phyloP scores from a whole-genome alignment of 2,329 filamentous ascomycete species.

The Teratosphaeria viscida region DNA sequence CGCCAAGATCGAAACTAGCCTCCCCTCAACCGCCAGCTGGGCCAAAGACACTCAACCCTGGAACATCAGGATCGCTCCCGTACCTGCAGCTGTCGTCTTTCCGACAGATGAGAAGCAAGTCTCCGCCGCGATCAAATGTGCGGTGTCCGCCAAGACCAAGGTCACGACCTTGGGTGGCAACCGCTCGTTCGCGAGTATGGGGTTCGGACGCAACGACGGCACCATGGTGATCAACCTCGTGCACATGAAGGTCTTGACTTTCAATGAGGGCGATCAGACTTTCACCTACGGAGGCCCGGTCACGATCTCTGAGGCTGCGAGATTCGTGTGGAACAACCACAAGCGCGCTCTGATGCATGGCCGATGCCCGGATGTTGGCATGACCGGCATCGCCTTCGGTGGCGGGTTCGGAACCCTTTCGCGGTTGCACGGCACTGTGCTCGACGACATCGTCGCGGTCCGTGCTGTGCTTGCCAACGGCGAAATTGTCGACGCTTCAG shows the following conservation, averaged over 20 bases:
- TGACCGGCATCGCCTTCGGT: conserved; percentile 46
- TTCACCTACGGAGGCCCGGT: conserved; percentile 12
- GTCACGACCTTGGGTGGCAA: conserved; percentile 47
- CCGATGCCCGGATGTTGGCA: conserved; percentile 51
- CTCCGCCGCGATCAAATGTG: conserved; percentile 35
- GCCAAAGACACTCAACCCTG: conserved; percentile 6
- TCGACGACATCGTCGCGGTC: conserved; percentile 38
- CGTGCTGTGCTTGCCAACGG: conserved; percentile 34
- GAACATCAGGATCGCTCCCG: conserved; percentile 16
- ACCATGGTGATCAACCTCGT: conserved; percentile 48
- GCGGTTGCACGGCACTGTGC: conserved; percentile 43
- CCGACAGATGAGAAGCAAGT: conserved; percentile 34
- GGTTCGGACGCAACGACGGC: conserved; percentile 33
- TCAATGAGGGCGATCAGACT: conserved; percentile 33
- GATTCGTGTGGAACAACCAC: conserved; percentile 29
- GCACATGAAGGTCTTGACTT: conserved; percentile 39
- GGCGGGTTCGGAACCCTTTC: conserved; percentile 34
- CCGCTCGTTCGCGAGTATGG: conserved; percentile 44
- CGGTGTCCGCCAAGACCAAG: conserved; percentile 29
- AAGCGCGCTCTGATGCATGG: conserved; percentile 51
- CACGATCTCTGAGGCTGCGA: conserved; percentile 34
- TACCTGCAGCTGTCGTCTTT: conserved; percentile 33
- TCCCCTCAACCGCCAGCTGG: not conserved
- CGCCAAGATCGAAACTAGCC: not conserved
- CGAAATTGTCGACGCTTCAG: conserved; percentile 28